These are phyloP conservation scores for Avena atlantica DNA, from an alignment of 176 grass and related monocot species.

Conservation along the genomic window DNA sequence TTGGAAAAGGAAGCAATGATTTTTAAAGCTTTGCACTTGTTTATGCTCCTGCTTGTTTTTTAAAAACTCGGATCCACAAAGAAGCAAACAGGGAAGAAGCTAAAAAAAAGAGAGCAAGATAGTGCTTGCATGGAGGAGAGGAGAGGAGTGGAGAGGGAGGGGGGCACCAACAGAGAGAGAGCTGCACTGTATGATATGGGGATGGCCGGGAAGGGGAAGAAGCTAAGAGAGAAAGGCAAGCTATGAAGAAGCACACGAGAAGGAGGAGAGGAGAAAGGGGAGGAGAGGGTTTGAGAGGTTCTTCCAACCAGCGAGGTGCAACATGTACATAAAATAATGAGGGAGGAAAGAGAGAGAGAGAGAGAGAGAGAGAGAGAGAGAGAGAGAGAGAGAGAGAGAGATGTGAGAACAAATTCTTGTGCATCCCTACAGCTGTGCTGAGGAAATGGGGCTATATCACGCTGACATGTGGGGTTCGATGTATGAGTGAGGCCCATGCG, in stretches of 20 bases:
- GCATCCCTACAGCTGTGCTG: slow-evolving; percentile 33
- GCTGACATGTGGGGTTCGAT: slow-evolving; percentile 11
- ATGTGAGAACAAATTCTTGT: slow-evolving; percentile 52
- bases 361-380: slow-evolving; percentile 4
- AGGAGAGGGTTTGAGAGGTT: slow-evolving; percentile 62
- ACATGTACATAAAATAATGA: slow-evolving; percentile 60
- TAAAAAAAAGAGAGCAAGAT: slow-evolving; percentile 47
- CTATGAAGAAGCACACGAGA: slow-evolving; percentile 49
- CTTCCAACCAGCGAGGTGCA: slow-evolving; percentile 62
- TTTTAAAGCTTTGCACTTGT: slow-evolving; percentile 72
- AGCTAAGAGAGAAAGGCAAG: slow-evolving; percentile 22
- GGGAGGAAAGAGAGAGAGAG: slow-evolving; percentile 1
- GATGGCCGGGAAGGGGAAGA: slow-evolving; percentile 8
- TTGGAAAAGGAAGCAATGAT: slow-evolving; percentile 81
- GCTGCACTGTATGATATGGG: slow-evolving; percentile 39
- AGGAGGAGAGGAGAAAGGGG: slow-evolving; percentile 47
- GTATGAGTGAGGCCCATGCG: neutral
- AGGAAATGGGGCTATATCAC: neutral
- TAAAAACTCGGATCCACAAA: slow-evolving; percentile 62
- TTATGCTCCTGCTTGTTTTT: slow-evolving; percentile 60
- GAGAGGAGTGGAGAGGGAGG: slow-evolving; percentile 49
- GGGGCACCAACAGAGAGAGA: slow-evolving; percentile 44
- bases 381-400: neutral
- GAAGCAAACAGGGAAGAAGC: slow-evolving; percentile 69
- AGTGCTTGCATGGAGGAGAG: slow-evolving; percentile 54